These are phyloP conservation scores for Bassia scoparia DNA, from an alignment of 148 eudicot species.

Conservation along the genomic window DNA sequence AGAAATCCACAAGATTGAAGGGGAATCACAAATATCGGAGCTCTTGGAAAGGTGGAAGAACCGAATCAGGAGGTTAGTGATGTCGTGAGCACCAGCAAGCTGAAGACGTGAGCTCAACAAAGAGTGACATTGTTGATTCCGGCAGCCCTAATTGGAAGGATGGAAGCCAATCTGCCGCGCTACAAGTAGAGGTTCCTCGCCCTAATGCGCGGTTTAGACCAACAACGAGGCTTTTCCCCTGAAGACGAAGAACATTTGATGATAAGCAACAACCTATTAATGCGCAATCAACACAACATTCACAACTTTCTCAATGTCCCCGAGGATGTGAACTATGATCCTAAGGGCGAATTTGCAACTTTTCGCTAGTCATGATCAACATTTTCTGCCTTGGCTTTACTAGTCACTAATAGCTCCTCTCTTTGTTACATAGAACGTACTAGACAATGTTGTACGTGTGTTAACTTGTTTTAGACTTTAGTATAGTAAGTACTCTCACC, in stretches of 20 bases:
- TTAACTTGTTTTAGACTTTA: too few relatives aligned
- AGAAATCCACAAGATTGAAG: not conserved
- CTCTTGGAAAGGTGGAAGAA: not conserved
- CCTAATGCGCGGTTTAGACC: slow-evolving; percentile 25
- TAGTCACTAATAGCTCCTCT: slow-evolving; percentile 6
- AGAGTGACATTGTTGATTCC: slow-evolving; percentile 61
- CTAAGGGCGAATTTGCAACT: slow-evolving; percentile 30
- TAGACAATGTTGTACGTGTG: too few relatives aligned
- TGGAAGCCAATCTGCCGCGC: slow-evolving; percentile 20
- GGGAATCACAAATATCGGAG: not conserved
- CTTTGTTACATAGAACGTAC: not conserved
- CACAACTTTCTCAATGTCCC: slow-evolving; percentile 17
- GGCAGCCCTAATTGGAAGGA: slow-evolving; percentile 50
- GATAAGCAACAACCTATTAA: slow-evolving; percentile 28
- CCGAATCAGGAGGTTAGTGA: not conserved
- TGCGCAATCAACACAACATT: slow-evolving; percentile 16
- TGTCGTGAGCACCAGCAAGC: slow-evolving; percentile 32
- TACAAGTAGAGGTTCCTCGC: slow-evolving; percentile 30
- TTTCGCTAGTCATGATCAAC: slow-evolving; percentile 40
- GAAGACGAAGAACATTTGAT: slow-evolving; percentile 35
- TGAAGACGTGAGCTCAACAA: slow-evolving; percentile 53
- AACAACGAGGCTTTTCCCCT: slow-evolving; percentile 35
- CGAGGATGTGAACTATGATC: slow-evolving; percentile 34
- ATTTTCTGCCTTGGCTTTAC: slow-evolving; percentile 50
- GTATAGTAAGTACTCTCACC: too few relatives aligned